A percentile compares a stretch with the other conserved stretches of the same genome.
Evolutionary conservation across 371 early-diverging fungal genomes (phyloP).

Genomic region (Actinomucor elegans): DNA sequence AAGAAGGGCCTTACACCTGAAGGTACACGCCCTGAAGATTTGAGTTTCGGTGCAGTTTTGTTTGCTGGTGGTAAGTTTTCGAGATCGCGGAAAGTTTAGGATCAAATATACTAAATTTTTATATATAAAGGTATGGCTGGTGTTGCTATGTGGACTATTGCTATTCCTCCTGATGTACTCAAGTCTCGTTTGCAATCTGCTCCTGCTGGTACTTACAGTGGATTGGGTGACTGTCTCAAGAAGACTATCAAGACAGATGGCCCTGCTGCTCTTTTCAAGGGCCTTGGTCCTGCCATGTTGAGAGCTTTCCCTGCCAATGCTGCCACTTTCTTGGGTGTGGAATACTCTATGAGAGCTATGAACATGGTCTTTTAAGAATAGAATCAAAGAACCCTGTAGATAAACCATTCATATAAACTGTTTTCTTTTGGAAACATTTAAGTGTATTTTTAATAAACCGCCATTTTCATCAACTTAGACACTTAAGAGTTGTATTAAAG

Average conservation of each 20-base stretch:
- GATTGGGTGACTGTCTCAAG: conserved; percentile 75
- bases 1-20: conserved; percentile 79
- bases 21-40: conserved; percentile 68
- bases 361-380: conserved; percentile 40
- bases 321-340: conserved; percentile 62
- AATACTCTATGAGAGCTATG: conserved; percentile 49
- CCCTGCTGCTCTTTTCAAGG: conserved; percentile 91
- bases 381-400: conserved; percentile 7
- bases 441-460: conserved; percentile 7
- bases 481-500: not conserved
- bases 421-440: conserved; percentile 2
- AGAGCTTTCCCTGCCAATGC: conserved; percentile 74
- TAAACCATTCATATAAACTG: conserved; percentile 2
- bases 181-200: conserved; percentile 96
- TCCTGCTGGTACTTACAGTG: conserved; percentile 91
- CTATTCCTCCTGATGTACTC: conserved; percentile 94
- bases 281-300: conserved; percentile 83
- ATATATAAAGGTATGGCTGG: conserved; percentile 63
- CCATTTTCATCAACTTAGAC: too few species aligned
- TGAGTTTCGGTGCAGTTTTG: conserved; percentile 79
- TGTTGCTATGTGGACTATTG: conserved; percentile 85
- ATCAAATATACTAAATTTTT: not conserved
- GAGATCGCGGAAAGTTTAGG: not conserved
- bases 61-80: conserved; percentile 86
- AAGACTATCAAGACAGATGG: conserved; percentile 89